Evolutionary conservation across 2,329 filamentous ascomycete genomes (phyloP).

Genomic region (Fusarium euwallaceae): DNA sequence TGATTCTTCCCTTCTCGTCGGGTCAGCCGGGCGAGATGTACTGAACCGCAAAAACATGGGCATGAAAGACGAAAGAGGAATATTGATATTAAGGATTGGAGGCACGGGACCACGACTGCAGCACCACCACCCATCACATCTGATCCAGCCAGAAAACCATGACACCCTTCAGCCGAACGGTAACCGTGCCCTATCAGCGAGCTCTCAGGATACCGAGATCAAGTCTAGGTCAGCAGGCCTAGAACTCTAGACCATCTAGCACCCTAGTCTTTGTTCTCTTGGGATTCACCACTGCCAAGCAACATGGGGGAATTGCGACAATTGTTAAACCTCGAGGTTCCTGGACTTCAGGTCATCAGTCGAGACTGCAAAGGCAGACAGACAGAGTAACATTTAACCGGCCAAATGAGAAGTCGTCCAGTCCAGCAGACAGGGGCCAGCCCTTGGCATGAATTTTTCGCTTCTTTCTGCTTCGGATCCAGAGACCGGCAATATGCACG

Average conservation of each 20-base stretch:
- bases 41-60: conserved; percentile 4
- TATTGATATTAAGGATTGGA: conserved; percentile 22
- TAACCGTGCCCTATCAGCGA: conserved; percentile 19
- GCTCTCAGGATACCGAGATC: conserved; percentile 13
- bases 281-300: conserved; percentile 13
- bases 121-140: conserved; percentile 30
- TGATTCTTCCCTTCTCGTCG: conserved; percentile 21
- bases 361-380: conserved; percentile 16
- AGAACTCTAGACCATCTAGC: conserved; percentile 12
- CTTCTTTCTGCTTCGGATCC: conserved; percentile 23
- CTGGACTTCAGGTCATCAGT: conserved; percentile 18
- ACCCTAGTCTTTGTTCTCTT: conserved; percentile 24
- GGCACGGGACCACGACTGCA: conserved; percentile 31
- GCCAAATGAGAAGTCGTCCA: conserved; percentile 30
- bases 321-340: neutral
- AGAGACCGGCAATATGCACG: conserved; percentile 18
- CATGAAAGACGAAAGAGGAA: conserved; percentile 10
- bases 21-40: conserved; percentile 23
- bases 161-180: conserved; percentile 1
- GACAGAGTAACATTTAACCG: conserved; percentile 35
- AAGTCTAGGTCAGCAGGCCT: conserved; percentile 25
- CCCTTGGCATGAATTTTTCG: conserved; percentile 14
- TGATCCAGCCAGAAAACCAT: conserved; percentile 13
- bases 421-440: conserved; percentile 11
- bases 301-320: conserved; percentile 20